phyloP scores from a whole-genome alignment of 139 green algal genomes.

The Ettlia oleoabundans region DNA sequence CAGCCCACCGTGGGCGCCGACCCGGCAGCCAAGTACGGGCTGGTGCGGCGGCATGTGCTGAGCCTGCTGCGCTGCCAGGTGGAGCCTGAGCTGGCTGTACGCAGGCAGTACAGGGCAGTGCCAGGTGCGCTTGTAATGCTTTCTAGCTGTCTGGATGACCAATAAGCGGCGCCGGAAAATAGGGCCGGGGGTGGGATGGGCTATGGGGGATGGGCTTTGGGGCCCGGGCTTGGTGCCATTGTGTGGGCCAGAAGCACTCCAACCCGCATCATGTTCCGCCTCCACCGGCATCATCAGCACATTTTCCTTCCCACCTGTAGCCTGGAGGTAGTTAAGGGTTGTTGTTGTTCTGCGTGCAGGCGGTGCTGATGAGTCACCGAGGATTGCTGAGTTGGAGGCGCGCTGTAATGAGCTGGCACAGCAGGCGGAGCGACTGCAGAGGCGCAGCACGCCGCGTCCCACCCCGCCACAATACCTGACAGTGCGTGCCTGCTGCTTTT shows the following conservation, averaged over 20 bases:
- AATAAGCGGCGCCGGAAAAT: too few relatives aligned
- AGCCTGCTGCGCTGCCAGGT: slow-evolving; percentile 45
- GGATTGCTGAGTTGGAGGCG: slow-evolving; percentile 42
- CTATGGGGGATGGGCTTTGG: too few relatives aligned
- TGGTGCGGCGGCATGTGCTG: slow-evolving; percentile 47
- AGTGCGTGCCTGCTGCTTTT: not conserved
- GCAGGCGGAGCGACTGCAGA: slow-evolving; percentile 35
- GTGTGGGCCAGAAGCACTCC: too few relatives aligned
- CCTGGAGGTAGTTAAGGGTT: too few relatives aligned
- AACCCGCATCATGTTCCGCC: too few relatives aligned
- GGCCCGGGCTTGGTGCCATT: too few relatives aligned
- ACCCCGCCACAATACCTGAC: slow-evolving; percentile 72
- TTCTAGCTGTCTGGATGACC: not conserved
- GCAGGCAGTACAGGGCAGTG: slow-evolving; percentile 5
- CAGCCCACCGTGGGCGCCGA: slow-evolving; percentile 74
- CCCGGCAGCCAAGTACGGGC: slow-evolving; percentile 74
- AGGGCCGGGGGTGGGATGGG: too few relatives aligned
- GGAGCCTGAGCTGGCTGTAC: slow-evolving; percentile 56
- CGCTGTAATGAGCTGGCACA: slow-evolving; percentile 6
- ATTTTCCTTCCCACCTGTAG: too few relatives aligned
- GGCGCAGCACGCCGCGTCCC: slow-evolving; percentile 72
- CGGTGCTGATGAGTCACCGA: slow-evolving; percentile 57
- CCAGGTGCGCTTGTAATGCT: not conserved
- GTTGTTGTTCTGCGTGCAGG: slow-evolving; percentile 58
- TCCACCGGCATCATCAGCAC: too few relatives aligned